phyloP scores from a whole-genome alignment of 148 eudicot species.

The Vaccinium darrowii region DNA sequence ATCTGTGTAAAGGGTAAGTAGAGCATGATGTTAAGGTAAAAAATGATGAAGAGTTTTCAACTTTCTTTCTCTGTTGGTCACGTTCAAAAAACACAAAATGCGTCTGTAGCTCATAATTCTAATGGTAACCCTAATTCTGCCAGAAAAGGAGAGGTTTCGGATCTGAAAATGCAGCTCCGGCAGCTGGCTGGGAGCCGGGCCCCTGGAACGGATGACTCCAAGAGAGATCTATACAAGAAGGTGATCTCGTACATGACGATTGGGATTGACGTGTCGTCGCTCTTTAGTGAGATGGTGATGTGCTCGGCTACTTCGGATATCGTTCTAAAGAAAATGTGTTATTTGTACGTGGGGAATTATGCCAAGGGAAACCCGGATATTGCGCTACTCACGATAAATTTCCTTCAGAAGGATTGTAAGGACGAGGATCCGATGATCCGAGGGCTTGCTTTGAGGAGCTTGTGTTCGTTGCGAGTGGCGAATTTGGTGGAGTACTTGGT shows the following conservation, averaged over 20 bases:
- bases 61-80: conserved; percentile 17
- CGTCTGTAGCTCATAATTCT: conserved; percentile 4
- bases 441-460: conserved; percentile 93
- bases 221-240: conserved; percentile 91
- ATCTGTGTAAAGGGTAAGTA: background rate
- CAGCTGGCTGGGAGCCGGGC: conserved; percentile 92
- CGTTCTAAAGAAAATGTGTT: conserved; percentile 97
- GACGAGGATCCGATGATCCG: conserved; percentile 98
- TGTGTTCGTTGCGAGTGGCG: conserved; percentile 81
- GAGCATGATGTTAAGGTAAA: background rate
- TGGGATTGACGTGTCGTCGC: conserved; percentile 87
- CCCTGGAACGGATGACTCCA: conserved; percentile 83
- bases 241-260: conserved; percentile 98
- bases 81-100: background rate
- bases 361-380: conserved; percentile 92
- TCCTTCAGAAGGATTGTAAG: conserved; percentile 93
- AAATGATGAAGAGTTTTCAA: conserved; percentile 17
- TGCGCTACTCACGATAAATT: conserved; percentile 89
- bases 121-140: conserved; percentile 7
- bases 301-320: conserved; percentile 97
- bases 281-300: conserved; percentile 99
- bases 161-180: conserved; percentile 85
- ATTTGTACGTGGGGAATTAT: conserved; percentile 90
- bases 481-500: conserved; percentile 96
- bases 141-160: conserved; percentile 97